A percentile compares a stretch with the other conserved stretches of the same genome.
Conservation (phyloP, 1,284 basidiomycete species). For the Ustilago trichophora region DNA sequence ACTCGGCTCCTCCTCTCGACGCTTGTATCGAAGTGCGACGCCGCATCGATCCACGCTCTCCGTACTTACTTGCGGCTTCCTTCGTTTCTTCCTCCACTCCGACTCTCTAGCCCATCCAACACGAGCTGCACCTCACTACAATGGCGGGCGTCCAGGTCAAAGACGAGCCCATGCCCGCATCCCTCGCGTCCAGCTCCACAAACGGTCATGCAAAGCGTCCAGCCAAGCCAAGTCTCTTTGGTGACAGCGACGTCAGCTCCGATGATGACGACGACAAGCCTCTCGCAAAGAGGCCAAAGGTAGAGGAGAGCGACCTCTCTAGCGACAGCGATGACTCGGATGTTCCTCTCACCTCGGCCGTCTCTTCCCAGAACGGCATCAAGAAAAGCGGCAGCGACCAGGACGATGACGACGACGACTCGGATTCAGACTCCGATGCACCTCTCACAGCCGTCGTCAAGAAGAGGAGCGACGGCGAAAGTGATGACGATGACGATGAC, state of each 20-base stretch:
- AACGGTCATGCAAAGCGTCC: constrained; percentile 35
- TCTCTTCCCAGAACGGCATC: constrained; percentile 34
- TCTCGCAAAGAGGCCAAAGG: constrained; percentile 35
- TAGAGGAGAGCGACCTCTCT: constrained; percentile 17
- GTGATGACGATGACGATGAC: constrained; percentile 28
- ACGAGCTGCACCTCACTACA: neutral
- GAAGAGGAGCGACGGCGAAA: constrained; percentile 22
- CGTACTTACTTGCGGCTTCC: neutral
- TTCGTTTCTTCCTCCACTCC: neutral
- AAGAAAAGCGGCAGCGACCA: constrained; percentile 27
- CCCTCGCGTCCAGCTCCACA: constrained; percentile 18
- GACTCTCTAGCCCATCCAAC: neutral
- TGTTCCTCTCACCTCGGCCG: constrained; percentile 37
- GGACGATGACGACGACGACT: constrained; percentile 20
- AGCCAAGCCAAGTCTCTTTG: constrained; percentile 22
- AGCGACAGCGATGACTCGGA: constrained; percentile 47
- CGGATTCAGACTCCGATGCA: constrained; percentile 50
- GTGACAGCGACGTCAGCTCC: constrained; percentile 31
- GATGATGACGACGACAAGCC: constrained; percentile 48
- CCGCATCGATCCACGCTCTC: too few species aligned
- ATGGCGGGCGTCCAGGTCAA: constrained; percentile 39
- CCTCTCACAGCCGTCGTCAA: constrained; percentile 45
- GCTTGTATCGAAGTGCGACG: too few species aligned
- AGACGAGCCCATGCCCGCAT: constrained; percentile 35
- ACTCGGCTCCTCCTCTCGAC: neutral